phyloP scores from a whole-genome alignment of 129 eudicot genomes.

The Flaveria sonorensis region DNA sequence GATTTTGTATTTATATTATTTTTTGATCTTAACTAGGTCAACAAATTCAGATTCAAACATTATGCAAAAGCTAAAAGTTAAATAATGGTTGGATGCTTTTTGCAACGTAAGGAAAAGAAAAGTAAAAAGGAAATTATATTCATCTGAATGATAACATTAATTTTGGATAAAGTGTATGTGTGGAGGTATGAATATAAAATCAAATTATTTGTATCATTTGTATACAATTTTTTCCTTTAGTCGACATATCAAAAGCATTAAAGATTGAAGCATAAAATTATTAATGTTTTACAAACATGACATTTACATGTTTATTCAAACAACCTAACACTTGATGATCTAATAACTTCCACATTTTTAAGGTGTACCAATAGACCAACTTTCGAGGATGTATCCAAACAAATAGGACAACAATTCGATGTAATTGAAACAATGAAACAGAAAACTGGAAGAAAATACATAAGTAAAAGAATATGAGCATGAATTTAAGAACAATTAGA shows the following conservation, averaged over 20 bases:
- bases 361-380: neutral
- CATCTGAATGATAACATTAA: neutral
- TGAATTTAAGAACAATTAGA: neutral
- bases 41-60: neutral
- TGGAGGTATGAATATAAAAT: neutral
- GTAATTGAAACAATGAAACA: neutral
- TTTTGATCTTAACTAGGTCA: neutral
- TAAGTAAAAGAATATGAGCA: neutral
- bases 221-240: too few relatives aligned
- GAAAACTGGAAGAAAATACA: neutral
- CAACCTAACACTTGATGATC: too few relatives aligned
- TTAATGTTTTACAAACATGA: too few relatives aligned
- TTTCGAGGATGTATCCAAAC: neutral
- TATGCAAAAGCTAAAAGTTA: neutral
- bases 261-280: too few relatives aligned
- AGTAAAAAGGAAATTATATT: neutral
- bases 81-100: neutral
- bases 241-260: too few relatives aligned
- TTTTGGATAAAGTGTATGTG: too few relatives aligned
- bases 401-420: neutral
- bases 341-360: too few relatives aligned
- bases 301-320: too few relatives aligned
- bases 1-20: too few relatives aligned
- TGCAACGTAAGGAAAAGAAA: neutral
- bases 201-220: too few relatives aligned